A percentile compares a stretch with the other conserved stretches of the same genome.
Evolutionary conservation across 768 basidiomycete species (phyloP).

Genomic region (Tricholoma furcatifolium): DNA sequence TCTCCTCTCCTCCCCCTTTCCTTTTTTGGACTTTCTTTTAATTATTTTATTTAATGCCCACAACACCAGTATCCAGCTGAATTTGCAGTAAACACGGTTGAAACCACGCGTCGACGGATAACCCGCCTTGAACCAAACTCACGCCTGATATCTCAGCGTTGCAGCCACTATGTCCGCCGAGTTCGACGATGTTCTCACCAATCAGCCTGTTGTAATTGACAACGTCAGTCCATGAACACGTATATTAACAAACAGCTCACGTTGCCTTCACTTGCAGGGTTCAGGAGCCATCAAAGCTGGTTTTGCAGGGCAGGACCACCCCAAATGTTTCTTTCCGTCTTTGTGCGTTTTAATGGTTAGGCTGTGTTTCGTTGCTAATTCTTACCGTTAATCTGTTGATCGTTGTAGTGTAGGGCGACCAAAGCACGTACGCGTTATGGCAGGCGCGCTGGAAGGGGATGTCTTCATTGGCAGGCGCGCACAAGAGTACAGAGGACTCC

Average conservation of each 20-base stretch:
- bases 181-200: slow-evolving; percentile 92
- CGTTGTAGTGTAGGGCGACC: slow-evolving; percentile 84
- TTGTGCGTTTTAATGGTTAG: slow-evolving; percentile 71
- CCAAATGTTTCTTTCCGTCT: slow-evolving; percentile 99
- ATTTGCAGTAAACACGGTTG: not conserved
- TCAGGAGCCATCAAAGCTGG: slow-evolving; percentile 99
- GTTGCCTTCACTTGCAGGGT: slow-evolving; percentile 55
- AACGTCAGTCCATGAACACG: slow-evolving; percentile 60
- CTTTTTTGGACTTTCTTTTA: too few relatives aligned
- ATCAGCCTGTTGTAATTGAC: slow-evolving; percentile 99
- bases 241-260: slow-evolving; percentile 18
- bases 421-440: slow-evolving; percentile 98
- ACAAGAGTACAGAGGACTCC: slow-evolving; percentile 91
- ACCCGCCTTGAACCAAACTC: slow-evolving; percentile 14
- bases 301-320: slow-evolving; percentile 98
- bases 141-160: slow-evolving; percentile 9
- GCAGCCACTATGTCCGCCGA: slow-evolving; percentile 67
- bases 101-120: slow-evolving; percentile 5
- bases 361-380: slow-evolving; percentile 22
- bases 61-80: too few relatives aligned
- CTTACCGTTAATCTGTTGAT: slow-evolving; percentile 23
- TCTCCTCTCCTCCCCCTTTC: too few relatives aligned
- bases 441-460: slow-evolving; percentile 94
- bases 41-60: too few relatives aligned
- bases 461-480: slow-evolving; percentile 94